Base-by-base conservation (phyloP, 192 early-diverging fungal species). In the Backusella mclennaniae region DNA sequence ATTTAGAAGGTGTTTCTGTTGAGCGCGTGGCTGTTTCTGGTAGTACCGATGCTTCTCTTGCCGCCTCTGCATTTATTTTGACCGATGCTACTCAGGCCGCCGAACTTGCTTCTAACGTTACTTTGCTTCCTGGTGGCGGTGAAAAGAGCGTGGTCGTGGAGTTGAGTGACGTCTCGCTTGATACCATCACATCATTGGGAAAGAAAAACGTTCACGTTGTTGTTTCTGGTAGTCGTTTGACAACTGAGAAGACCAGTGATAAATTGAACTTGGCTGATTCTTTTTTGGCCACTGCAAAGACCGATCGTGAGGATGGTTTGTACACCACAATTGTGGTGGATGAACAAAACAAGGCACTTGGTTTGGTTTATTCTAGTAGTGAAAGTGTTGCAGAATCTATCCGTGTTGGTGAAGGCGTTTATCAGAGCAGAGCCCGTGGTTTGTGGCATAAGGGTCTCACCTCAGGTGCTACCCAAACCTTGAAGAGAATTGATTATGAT, bases 401-500 rank as follows among this genome's bases (percentile, higher is more conserved):
- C 66, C 85, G 85, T 31, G 90, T 90, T 0, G 87, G 90, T 5
- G 82, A 89, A 63, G 98, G 98, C n/a, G 96, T 98, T 12, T 99
- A 98, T 87, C 93, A 95, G 82, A 95, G 94, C 39, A 88, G 98
- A 63, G 83, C 77, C 15, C 88, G 96, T 53, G 96, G 96, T 23
- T 86, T 99, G 14, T 99, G 98, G 98, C 90, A 95, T 82, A 99
- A 99, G 84, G 98, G 98, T 11, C 85, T 90, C 49, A 95, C 98
- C 1, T 98, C 97, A 0, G 97, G 96, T 39, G 93, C 98, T 4
- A 94, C 93, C n/a, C 98, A 99, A 83, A 85, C 87, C 38, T 85
- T 99, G 69, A 77, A 93, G 38, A 87, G 87, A 35, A 84, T 98
- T 53, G 78, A 89, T n/a, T 79, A 90, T 56, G 98, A 99, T 83